Conservation (phyloP, 192 early-diverging fungal genomes). For the Pecoramyces ruminantium region DNA sequence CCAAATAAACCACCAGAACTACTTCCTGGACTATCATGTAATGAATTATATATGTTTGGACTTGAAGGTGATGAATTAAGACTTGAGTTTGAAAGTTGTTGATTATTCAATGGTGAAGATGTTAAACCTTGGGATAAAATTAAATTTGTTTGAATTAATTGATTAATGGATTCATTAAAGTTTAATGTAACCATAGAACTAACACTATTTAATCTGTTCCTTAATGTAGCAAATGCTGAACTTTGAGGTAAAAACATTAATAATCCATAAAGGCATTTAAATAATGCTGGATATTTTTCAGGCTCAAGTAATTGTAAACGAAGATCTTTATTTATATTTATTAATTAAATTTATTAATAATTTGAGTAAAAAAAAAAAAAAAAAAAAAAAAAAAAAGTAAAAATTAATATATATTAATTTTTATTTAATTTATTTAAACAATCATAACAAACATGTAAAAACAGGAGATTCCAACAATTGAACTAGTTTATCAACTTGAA, state of each 20-base stretch:
- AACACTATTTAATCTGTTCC: conserved; percentile 84
- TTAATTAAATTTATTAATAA: too few relatives aligned
- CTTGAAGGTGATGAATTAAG: not conserved
- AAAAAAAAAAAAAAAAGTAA: too few relatives aligned
- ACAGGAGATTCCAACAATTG: conserved; percentile 94
- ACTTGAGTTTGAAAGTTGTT: not conserved
- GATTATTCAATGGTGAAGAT: not conserved
- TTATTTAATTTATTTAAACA: too few relatives aligned
- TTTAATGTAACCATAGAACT: conserved; percentile 46
- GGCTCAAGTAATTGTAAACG: conserved; percentile 89
- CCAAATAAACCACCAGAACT: not conserved
- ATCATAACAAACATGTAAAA: conserved; percentile 41
- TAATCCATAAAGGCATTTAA: conserved; percentile 86
- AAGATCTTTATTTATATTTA: conserved; percentile 32
- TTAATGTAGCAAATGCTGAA: conserved; percentile 82
- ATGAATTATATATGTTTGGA: not conserved
- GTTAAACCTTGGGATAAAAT: not conserved
- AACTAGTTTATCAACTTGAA: conserved; percentile 96
- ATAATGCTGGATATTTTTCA: conserved; percentile 67
- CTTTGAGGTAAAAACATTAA: conserved; percentile 96
- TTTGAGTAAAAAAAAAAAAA: too few relatives aligned
- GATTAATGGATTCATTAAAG: conserved; percentile 14
- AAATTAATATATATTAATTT: too few relatives aligned
- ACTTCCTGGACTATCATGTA: not conserved
- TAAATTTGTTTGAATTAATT: conserved; percentile 18